Conservation (phyloP, 2,329 filamentous ascomycete genomes). For the Arthrocladium fulminans region DNA sequence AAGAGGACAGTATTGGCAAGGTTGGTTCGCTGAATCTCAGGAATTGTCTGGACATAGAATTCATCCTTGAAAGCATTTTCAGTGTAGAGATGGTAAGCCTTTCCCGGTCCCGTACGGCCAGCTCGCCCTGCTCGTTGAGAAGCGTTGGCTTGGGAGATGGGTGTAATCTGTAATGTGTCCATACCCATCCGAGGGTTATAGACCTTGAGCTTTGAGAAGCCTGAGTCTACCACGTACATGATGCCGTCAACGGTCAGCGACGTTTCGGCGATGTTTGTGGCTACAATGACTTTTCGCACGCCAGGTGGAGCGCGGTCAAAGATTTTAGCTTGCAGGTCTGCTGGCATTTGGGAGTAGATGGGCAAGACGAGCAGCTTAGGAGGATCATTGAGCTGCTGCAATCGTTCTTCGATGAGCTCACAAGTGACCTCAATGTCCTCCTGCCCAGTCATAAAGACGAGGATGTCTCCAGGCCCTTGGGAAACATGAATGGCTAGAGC, state of each 20-base stretch:
- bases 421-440: slow-evolving; percentile 98
- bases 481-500: slow-evolving; percentile 93
- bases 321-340: slow-evolving; percentile 93
- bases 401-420: slow-evolving; percentile 77
- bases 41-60: slow-evolving; percentile 92
- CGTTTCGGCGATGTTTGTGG: slow-evolving; percentile 97
- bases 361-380: slow-evolving; percentile 90
- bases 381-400: slow-evolving; percentile 84
- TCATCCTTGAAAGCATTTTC: slow-evolving; percentile 94
- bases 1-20: slow-evolving; percentile 75
- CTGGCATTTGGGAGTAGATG: slow-evolving; percentile 99
- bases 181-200: slow-evolving; percentile 99
- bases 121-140: slow-evolving; percentile 89
- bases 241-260: slow-evolving; percentile 97
- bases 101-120: slow-evolving; percentile 87
- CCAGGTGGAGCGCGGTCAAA: slow-evolving; percentile 86
- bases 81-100: slow-evolving; percentile 88
- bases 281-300: slow-evolving; percentile 93
- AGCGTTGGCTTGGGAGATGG: slow-evolving; percentile 92
- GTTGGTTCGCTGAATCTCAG: slow-evolving; percentile 93
- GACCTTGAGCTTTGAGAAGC: slow-evolving; percentile 95
- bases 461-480: slow-evolving; percentile 82
- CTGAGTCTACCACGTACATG: slow-evolving; percentile 96
- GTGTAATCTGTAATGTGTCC: slow-evolving; percentile 96
- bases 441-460: slow-evolving; percentile 99